phyloP scores from a whole-genome alignment of 2,329 filamentous ascomycete genomes.

The Botrytis byssoidea region DNA sequence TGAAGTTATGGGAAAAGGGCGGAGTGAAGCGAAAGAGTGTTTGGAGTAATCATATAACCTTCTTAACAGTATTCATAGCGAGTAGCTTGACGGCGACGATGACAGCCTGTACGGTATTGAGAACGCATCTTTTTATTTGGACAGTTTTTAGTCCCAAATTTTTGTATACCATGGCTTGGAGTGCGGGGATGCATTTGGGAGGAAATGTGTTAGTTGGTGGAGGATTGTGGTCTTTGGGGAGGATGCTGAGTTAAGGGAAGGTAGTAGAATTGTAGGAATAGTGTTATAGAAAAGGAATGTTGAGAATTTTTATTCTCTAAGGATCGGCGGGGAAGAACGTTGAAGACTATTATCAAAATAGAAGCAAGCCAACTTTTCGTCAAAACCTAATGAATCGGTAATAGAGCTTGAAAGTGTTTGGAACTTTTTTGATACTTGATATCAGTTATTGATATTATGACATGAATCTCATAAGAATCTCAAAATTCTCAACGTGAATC shows the following conservation, averaged over 20 bases:
- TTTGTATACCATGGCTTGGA: conserved; percentile 89
- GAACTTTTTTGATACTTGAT: not conserved
- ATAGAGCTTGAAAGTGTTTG: not conserved
- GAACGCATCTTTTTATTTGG: conserved; percentile 96
- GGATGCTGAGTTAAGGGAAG: conserved; percentile 34
- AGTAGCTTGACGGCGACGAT: conserved; percentile 71
- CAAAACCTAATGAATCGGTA: not conserved
- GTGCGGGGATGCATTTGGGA: conserved; percentile 72
- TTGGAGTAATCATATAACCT: conserved; percentile 52
- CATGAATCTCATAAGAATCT: not conserved
- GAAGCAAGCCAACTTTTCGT: not conserved
- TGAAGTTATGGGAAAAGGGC: conserved; percentile 38
- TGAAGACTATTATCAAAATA: not conserved
- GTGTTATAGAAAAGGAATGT: not conserved
- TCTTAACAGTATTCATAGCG: conserved; percentile 70
- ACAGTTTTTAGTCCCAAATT: conserved; percentile 98
- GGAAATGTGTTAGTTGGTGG: conserved; percentile 66
- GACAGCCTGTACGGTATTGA: conserved; percentile 78
- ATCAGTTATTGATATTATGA: not conserved
- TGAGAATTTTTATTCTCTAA: not conserved
- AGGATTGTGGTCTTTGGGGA: conserved; percentile 55
- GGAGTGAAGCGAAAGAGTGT: conserved; percentile 22
- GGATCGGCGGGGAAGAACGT: not conserved
- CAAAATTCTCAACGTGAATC: not conserved
- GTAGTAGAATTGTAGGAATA: not conserved